A percentile compares a stretch with the other conserved stretches of the same genome.
Conservation (phyloP, 2,329 filamentous ascomycete genomes). For the Fusarium protoensiforme region DNA sequence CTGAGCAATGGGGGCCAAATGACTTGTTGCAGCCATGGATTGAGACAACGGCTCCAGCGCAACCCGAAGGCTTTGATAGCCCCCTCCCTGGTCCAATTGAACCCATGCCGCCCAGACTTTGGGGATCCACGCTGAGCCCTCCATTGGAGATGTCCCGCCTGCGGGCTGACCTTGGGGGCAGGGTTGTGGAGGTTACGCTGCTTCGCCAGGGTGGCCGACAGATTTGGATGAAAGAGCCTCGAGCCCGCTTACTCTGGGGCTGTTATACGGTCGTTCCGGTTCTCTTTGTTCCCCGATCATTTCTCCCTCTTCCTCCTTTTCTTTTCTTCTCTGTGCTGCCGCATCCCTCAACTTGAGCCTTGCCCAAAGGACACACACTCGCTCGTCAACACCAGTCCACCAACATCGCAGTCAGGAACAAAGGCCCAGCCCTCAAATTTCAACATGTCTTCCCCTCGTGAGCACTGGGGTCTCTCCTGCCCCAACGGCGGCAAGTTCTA, state of each 20-base stretch:
- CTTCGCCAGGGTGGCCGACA: neutral
- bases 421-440: neutral
- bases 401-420: neutral
- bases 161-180: slow-evolving; percentile 4
- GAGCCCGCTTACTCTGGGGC: slow-evolving; percentile 8
- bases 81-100: slow-evolving; percentile 15
- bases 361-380: neutral
- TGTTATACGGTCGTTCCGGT: neutral
- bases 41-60: slow-evolving; percentile 5
- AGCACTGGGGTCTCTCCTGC: slow-evolving; percentile 47
- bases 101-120: slow-evolving; percentile 15
- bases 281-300: neutral
- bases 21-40: neutral
- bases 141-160: slow-evolving; percentile 11
- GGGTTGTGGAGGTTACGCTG: neutral
- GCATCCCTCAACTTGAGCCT: neutral
- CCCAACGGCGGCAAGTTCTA: slow-evolving; percentile 50
- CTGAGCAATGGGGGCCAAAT: neutral
- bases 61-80: slow-evolving; percentile 5
- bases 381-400: neutral
- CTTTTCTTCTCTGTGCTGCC: neutral
- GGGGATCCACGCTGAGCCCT: slow-evolving; percentile 13
- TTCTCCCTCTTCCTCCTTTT: neutral
- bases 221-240: slow-evolving; percentile 18
- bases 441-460: slow-evolving; percentile 28